Evolutionary conservation across 2,329 filamentous ascomycete genomes (phyloP).

Genomic region (Calonectria ilicicola): DNA sequence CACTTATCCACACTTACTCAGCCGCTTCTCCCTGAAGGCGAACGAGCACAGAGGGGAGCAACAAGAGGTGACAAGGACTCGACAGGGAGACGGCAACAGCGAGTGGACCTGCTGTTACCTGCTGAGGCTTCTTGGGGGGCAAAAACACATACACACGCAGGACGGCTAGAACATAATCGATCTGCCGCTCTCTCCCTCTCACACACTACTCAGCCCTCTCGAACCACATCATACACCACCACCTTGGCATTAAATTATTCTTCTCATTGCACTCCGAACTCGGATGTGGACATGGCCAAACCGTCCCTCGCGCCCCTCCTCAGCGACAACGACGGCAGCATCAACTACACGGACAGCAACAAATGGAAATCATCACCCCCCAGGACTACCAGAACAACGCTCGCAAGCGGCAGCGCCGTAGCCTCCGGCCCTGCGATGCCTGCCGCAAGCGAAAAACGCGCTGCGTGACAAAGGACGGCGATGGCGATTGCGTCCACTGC

Average conservation of each 20-base stretch:
- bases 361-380: slow-evolving; percentile 48
- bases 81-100: neutral
- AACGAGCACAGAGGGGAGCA: neutral
- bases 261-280: neutral
- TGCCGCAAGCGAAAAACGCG: slow-evolving; percentile 49
- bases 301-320: slow-evolving; percentile 17
- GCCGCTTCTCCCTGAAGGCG: neutral
- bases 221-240: slow-evolving; percentile 3
- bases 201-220: neutral
- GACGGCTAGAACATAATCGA: neutral
- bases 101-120: slow-evolving; percentile 1
- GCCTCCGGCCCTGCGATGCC: slow-evolving; percentile 46
- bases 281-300: slow-evolving; percentile 28
- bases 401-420: slow-evolving; percentile 45
- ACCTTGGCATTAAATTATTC: neutral
- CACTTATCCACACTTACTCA: slow-evolving; percentile 5
- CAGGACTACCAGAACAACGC: slow-evolving; percentile 46
- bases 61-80: neutral
- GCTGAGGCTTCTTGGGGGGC: neutral
- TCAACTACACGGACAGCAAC: slow-evolving; percentile 23
- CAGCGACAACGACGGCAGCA: slow-evolving; percentile 17
- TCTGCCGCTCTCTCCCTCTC: neutral
- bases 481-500: slow-evolving; percentile 44
- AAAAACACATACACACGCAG: neutral
- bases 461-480: slow-evolving; percentile 47